Percentiles rank a stretch among this genome's conserved stretches.
phyloP scores from a whole-genome alignment of 2,329 filamentous ascomycete species.

The Dothidotthia symphoricarpi region DNA sequence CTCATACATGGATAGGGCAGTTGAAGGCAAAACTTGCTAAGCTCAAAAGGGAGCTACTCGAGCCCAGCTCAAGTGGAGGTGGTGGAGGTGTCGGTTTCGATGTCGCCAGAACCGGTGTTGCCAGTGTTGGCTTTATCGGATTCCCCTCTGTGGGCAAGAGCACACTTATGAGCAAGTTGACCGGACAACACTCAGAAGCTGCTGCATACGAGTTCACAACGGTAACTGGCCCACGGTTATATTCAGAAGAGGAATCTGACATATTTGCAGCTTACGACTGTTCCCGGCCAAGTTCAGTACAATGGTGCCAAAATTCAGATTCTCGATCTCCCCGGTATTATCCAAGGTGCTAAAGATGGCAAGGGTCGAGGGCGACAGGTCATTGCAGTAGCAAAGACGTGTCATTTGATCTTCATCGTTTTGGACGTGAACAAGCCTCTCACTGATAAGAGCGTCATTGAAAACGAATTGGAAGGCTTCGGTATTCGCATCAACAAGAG shows the following conservation, averaged over 20 bases:
- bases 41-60: conserved; percentile 92
- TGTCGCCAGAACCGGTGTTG: conserved; percentile 94
- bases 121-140: conserved; percentile 94
- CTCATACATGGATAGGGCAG: conserved; percentile 57
- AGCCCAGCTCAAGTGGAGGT: conserved; percentile 73
- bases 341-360: conserved; percentile 96
- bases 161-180: conserved; percentile 92
- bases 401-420: conserved; percentile 97
- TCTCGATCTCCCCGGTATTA: conserved; percentile 97
- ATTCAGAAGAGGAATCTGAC: conserved; percentile 10
- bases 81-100: conserved; percentile 92
- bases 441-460: conserved; percentile 94
- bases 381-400: conserved; percentile 98
- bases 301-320: conserved; percentile 98
- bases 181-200: conserved; percentile 94
- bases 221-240: conserved; percentile 11
- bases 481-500: conserved; percentile 97
- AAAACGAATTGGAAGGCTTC: conserved; percentile 92
- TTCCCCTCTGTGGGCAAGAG: conserved; percentile 98
- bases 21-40: conserved; percentile 98
- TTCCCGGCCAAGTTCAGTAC: conserved; percentile 92
- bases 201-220: conserved; percentile 99
- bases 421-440: conserved; percentile 97
- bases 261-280: conserved; percentile 68
- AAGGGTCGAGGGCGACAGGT: conserved; percentile 97